These are phyloP conservation scores for Penicillium paneum DNA, from an alignment of 2,329 filamentous ascomycete genomes.

Conservation along the genomic window DNA sequence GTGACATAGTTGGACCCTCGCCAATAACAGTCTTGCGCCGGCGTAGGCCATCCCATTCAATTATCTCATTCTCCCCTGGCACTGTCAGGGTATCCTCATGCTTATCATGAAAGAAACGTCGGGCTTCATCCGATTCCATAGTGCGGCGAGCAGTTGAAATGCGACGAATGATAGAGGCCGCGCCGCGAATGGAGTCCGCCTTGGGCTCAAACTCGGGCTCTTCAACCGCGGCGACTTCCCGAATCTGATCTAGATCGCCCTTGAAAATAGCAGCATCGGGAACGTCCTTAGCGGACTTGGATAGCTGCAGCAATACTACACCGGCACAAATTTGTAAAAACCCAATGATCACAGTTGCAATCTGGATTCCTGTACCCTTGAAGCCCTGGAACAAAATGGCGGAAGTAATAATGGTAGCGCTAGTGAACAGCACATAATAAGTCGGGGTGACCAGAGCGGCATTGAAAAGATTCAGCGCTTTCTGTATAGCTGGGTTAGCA, in stretches of 20 bases:
- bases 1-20: slow-evolving; percentile 42
- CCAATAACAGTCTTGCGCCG: slow-evolving; percentile 62
- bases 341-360: slow-evolving; percentile 85
- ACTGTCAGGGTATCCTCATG: slow-evolving; percentile 66
- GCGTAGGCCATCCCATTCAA: slow-evolving; percentile 90
- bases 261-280: slow-evolving; percentile 89
- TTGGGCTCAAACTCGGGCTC: slow-evolving; percentile 96
- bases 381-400: slow-evolving; percentile 91
- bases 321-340: slow-evolving; percentile 93
- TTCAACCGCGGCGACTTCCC: slow-evolving; percentile 90
- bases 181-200: slow-evolving; percentile 89
- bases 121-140: slow-evolving; percentile 76
- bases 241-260: slow-evolving; percentile 90
- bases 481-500: slow-evolving; percentile 54
- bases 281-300: slow-evolving; percentile 96
- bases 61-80: slow-evolving; percentile 73
- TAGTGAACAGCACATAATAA: slow-evolving; percentile 98
- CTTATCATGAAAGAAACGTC: slow-evolving; percentile 75
- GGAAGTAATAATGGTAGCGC: slow-evolving; percentile 89
- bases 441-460: slow-evolving; percentile 95
- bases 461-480: slow-evolving; percentile 97
- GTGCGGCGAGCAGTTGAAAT: slow-evolving; percentile 72
- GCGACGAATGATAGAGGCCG: slow-evolving; percentile 80
- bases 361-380: slow-evolving; percentile 76
- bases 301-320: slow-evolving; percentile 89